Percentiles rank a stretch among this genome's conserved stretches.
phyloP scores from a whole-genome alignment of 2,329 filamentous ascomycete genomes.

The Pleomassaria siparia region DNA sequence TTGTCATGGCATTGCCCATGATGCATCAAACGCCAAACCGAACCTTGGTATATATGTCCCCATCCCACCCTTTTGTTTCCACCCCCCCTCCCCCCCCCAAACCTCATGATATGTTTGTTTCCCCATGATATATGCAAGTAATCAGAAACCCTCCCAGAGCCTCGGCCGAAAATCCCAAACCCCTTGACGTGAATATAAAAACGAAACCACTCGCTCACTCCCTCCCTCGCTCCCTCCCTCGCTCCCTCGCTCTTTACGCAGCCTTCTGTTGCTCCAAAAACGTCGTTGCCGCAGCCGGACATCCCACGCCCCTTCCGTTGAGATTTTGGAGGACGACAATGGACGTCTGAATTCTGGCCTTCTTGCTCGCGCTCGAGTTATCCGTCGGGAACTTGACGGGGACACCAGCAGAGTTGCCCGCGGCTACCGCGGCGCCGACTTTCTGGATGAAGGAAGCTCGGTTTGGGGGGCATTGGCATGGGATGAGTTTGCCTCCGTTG shows the following conservation, averaged over 20 bases:
- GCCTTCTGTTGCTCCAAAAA: conserved; percentile 11
- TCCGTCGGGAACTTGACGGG: conserved; percentile 12
- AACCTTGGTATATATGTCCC: background rate
- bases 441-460: conserved; percentile 12
- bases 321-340: conserved; percentile 17
- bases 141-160: background rate
- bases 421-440: conserved; percentile 6
- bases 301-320: conserved; percentile 13
- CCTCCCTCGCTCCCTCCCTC: too few relatives aligned
- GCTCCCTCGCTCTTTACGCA: background rate
- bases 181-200: too few relatives aligned
- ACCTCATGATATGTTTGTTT: too few relatives aligned
- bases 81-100: too few relatives aligned
- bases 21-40: background rate
- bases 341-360: conserved; percentile 9
- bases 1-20: too few relatives aligned
- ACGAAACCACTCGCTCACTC: too few relatives aligned
- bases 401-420: conserved; percentile 11
- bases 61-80: background rate
- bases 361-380: conserved; percentile 5
- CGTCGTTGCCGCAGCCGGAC: conserved; percentile 14
- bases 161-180: background rate
- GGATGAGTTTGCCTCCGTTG: conserved; percentile 11
- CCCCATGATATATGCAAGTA: background rate
- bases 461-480: conserved; percentile 17